Conservation (phyloP, 768 basidiomycete species). For the Sistotremastrum suecicum region DNA sequence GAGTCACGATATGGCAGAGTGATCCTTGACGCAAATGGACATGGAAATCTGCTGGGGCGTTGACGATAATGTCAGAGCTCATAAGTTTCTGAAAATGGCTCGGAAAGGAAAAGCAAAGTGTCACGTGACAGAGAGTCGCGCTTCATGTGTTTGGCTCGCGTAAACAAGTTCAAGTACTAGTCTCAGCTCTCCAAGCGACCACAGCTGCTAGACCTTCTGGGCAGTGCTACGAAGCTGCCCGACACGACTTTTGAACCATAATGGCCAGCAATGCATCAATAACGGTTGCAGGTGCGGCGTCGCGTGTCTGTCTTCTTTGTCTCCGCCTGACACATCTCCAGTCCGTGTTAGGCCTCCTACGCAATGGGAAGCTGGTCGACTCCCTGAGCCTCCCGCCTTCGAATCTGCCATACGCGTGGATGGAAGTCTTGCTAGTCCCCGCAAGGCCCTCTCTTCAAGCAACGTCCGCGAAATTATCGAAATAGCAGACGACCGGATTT, state of each 20-base stretch:
- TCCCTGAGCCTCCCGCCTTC: slow-evolving; percentile 53
- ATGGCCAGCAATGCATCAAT: slow-evolving; percentile 85
- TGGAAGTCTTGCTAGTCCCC: slow-evolving; percentile 63
- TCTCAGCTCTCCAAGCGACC: no score
- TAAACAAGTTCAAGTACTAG: neutral
- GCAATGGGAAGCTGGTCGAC: slow-evolving; percentile 68
- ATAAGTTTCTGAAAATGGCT: no score
- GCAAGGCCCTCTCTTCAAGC: slow-evolving; percentile 35
- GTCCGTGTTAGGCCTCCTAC: slow-evolving; percentile 89
- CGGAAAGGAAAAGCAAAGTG: no score
- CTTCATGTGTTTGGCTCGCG: slow-evolving; percentile 15
- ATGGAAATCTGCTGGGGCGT: slow-evolving; percentile 84
- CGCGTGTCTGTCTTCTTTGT: slow-evolving; percentile 8
- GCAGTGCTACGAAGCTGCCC: slow-evolving; percentile 8
- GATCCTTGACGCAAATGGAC: slow-evolving; percentile 89
- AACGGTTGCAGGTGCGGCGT: slow-evolving; percentile 55
- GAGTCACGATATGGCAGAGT: slow-evolving; percentile 70
- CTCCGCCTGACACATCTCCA: slow-evolving; percentile 17
- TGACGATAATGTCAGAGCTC: slow-evolving; percentile 26
- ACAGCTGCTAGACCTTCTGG: no score
- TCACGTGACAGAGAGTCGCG: neutral
- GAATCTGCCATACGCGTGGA: slow-evolving; percentile 69
- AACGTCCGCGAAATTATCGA: slow-evolving; percentile 67
- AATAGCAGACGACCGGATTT: slow-evolving; percentile 84
- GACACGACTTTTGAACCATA: slow-evolving; percentile 9